Base-by-base conservation (phyloP, 2,329 filamentous ascomycete genomes). In the Gliomastix tumulicola region DNA sequence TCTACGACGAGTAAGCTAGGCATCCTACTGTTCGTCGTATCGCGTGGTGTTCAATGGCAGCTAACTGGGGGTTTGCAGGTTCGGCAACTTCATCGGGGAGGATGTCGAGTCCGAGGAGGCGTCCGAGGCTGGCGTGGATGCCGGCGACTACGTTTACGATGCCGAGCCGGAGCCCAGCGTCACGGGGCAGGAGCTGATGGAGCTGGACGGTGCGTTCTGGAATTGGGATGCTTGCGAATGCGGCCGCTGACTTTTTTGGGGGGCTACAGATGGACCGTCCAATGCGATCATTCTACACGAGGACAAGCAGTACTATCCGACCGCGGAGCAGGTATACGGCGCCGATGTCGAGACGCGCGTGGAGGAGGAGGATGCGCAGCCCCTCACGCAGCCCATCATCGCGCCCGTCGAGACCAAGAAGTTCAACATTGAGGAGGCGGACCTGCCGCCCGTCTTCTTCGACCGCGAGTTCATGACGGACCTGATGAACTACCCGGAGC, bases 281-380 rank as follows among this genome's bases (percentile, higher is more conserved):
- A 98, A 97, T 60, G 90, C 92, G 35, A 88, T 98, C n/a, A 76
- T 98, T 40, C 76, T 98, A 32, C 92, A 98, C 65, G 92, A 98
- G 70, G 92, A 98, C 66, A 98, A 98, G 62, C 92, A 97, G 59
- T 98, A 98, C 63, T 98, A 98, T 57, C 92, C 92, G 21, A 95
- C 89, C n/a, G 92, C 92, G 39, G 82, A 90, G 55, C 92, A 98
- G 60, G 82, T 95, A 30, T 98, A 97, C 57, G 92, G 92, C 36
- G 75, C 81, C 49, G 89, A 92, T 63, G 92, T 98, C 50, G 92
- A 98, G 65, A 92, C 90, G 2, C 67, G 95, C 60, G 90, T 98
- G 25, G 86, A 97, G 55, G 92, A 98, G 61, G 92, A 97, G 65
- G 92, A 98, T 68, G 85, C 89, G 41, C 92, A 98, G 59, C 85